Percentiles rank a stretch among this genome's conserved stretches.
Conservation (phyloP, 768 basidiomycete genomes). For the Plicaturopsis crispa region DNA sequence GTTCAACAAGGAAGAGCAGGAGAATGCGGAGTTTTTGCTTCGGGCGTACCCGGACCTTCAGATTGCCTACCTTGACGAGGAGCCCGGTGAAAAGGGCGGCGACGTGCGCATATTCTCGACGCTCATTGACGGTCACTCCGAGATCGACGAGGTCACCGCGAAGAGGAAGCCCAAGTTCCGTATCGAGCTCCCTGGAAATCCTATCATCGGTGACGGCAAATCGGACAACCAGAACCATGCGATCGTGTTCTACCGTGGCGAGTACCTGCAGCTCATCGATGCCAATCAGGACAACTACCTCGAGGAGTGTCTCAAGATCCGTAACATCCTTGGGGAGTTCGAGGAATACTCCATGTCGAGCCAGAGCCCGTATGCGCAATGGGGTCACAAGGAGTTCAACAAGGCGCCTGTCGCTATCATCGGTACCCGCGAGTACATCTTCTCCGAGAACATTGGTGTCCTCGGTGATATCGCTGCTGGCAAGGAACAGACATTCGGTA, state of each 20-base stretch:
- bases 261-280: constrained; percentile 98
- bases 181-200: constrained; percentile 95
- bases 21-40: constrained; percentile 95
- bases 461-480: constrained; percentile 98
- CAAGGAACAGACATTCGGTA: constrained; percentile 99
- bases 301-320: constrained; percentile 98
- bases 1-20: constrained; percentile 98
- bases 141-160: constrained; percentile 81
- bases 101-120: constrained; percentile 89
- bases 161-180: constrained; percentile 96
- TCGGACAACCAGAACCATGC: constrained; percentile 99
- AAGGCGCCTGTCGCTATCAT: constrained; percentile 94
- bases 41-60: constrained; percentile 98
- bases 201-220: constrained; percentile 98
- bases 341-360: constrained; percentile 88
- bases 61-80: constrained; percentile 97
- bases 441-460: constrained; percentile 99
- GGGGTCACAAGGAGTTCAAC: constrained; percentile 89
- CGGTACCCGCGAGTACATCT: constrained; percentile 98
- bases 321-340: constrained; percentile 95
- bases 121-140: constrained; percentile 96
- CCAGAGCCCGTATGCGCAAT: constrained; percentile 93
- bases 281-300: constrained; percentile 99
- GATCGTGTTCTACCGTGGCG: constrained; percentile 97
- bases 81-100: constrained; percentile 79